A percentile compares a stretch with the other conserved stretches of the same genome.
These are phyloP conservation scores for Trichoderma pleuroti DNA, from an alignment of 2,329 filamentous ascomycete genomes.

Conservation along the genomic window DNA sequence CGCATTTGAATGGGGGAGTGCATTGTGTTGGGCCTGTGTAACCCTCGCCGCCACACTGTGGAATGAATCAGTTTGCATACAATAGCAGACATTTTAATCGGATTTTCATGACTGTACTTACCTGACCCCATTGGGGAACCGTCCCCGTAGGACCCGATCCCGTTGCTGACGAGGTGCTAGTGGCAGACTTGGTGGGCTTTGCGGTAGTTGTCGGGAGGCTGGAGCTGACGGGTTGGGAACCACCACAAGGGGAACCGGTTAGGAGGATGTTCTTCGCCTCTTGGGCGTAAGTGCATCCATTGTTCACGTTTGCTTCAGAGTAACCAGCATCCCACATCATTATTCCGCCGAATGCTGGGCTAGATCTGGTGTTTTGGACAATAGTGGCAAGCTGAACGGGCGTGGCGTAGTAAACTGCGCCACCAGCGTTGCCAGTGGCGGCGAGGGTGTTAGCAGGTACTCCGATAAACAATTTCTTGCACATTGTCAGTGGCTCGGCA, in stretches of 20 bases:
- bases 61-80: not conserved
- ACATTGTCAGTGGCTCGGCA: not conserved
- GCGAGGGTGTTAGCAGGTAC: not conserved
- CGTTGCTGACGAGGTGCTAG: not conserved
- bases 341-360: not conserved
- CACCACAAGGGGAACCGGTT: not conserved
- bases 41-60: not conserved
- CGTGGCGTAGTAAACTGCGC: not conserved
- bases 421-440: not conserved
- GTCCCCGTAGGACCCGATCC: not conserved
- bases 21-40: not conserved
- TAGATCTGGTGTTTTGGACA: not conserved
- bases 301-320: not conserved
- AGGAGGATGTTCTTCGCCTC: conserved; percentile 5
- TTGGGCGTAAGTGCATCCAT: not conserved
- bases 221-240: not conserved
- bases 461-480: not conserved
- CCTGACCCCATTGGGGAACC: not conserved
- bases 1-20: not conserved
- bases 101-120: not conserved
- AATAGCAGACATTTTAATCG: not conserved
- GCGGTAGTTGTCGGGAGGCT: not conserved
- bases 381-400: not conserved
- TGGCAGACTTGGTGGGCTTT: not conserved
- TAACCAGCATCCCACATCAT: conserved; percentile 2